Conservation (phyloP, 257 asterid species). For the Buddleja alternifolia region DNA sequence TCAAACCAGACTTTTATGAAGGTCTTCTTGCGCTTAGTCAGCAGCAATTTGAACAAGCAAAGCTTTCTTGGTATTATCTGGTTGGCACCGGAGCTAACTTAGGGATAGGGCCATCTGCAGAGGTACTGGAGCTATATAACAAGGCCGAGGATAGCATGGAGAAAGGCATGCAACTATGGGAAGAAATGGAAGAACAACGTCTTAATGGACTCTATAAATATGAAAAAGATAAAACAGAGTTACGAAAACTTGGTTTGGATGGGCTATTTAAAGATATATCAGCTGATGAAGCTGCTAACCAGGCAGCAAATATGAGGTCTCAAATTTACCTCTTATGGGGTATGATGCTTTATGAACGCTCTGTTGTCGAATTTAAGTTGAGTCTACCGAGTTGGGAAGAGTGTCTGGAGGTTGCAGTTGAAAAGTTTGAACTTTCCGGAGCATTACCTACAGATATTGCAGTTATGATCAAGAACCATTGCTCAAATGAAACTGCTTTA, state of each 20-base stretch:
- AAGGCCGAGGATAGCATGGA: conserved; percentile 31
- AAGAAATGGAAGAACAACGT: conserved; percentile 18
- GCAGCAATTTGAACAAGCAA: conserved; percentile 30
- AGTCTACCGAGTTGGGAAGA: conserved; percentile 23
- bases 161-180: conserved; percentile 29
- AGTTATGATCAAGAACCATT: conserved; percentile 2
- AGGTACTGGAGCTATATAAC: conserved; percentile 22
- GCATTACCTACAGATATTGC: conserved; percentile 18
- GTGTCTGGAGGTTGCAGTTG: conserved; percentile 19
- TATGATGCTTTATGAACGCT: conserved; percentile 19
- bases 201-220: neutral
- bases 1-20: conserved; percentile 24
- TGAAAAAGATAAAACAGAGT: neutral
- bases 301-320: conserved; percentile 19
- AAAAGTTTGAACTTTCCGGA: conserved; percentile 26
- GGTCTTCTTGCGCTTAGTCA: conserved; percentile 26
- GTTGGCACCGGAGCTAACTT: conserved; percentile 5
- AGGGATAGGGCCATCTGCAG: conserved; percentile 13
- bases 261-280: neutral
- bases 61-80: conserved; percentile 26
- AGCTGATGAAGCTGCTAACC: conserved; percentile 20
- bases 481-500: neutral
- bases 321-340: conserved; percentile 26
- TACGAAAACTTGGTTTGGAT: conserved; percentile 11
- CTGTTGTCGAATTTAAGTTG: conserved; percentile 15